phyloP scores from a whole-genome alignment of 2,329 filamentous ascomycete species.

The Cryphonectria naterciae region DNA sequence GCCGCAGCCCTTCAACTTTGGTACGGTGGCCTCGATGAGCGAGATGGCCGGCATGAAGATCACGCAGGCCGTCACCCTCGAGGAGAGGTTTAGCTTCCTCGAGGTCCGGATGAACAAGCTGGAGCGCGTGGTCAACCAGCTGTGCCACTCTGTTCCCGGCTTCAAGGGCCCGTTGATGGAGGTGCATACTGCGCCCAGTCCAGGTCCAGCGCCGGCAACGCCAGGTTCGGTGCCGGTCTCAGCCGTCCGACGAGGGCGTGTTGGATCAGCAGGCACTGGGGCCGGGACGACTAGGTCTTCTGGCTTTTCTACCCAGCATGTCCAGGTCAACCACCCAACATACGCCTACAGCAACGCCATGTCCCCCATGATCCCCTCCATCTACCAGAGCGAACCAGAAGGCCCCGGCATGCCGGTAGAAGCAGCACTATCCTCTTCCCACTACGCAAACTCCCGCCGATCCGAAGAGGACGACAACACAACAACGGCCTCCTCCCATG shows the following conservation, averaged over 20 bases:
- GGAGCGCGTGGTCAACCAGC: conserved; percentile 56
- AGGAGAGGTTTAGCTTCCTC: conserved; percentile 55
- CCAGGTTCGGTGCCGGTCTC: conserved; percentile 34
- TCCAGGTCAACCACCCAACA: conserved; percentile 30
- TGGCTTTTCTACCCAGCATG: conserved; percentile 22
- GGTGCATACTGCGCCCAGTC: conserved; percentile 7
- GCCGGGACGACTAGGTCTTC: background rate
- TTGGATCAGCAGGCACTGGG: conserved; percentile 16
- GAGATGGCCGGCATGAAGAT: conserved; percentile 61
- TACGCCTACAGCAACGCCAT: conserved; percentile 36
- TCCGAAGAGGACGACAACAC: conserved; percentile 44
- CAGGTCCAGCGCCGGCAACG: background rate
- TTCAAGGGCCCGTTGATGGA: conserved; percentile 40
- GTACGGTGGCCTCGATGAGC: conserved; percentile 49
- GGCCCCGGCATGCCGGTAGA: background rate
- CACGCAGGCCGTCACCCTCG: conserved; percentile 57
- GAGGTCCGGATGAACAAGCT: conserved; percentile 57
- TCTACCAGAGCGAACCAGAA: conserved; percentile 34
- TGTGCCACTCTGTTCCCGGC: conserved; percentile 51
- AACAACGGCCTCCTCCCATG: conserved; percentile 38
- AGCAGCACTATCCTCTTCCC: background rate
- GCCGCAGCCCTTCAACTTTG: conserved; percentile 60
- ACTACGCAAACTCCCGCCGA: conserved; percentile 31
- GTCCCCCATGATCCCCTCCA: conserved; percentile 38
- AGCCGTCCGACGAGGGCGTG: conserved; percentile 25